These are phyloP conservation scores for Zoysia japonica DNA, from an alignment of 176 grass and related monocot genomes.

Conservation along the genomic window DNA sequence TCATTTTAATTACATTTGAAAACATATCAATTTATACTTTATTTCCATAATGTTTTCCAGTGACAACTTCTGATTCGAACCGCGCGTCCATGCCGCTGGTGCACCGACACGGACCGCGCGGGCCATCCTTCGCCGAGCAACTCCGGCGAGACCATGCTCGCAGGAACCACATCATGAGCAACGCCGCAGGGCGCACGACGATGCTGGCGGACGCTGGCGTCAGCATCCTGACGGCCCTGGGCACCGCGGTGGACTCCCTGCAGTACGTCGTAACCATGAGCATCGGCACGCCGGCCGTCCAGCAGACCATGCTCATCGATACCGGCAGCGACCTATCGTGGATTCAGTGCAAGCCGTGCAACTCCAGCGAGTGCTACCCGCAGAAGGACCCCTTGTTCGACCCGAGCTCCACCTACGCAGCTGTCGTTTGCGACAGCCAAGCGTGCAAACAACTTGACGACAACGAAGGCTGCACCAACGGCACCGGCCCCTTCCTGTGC, in stretches of 20 bases:
- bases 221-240: no score
- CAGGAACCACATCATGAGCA: not conserved
- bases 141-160: no score
- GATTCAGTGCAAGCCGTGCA: conserved; percentile 72
- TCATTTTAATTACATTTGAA: no score
- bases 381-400: conserved; percentile 19
- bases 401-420: no score
- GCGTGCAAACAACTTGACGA: not conserved
- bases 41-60: no score
- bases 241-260: conserved; percentile 40
- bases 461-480: not conserved
- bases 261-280: conserved; percentile 42
- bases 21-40: no score
- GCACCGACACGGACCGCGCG: no score
- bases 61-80: no score
- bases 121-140: no score
- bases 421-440: not conserved
- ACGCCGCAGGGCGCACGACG: not conserved
- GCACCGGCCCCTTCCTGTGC: not conserved
- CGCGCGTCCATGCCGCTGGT: no score
- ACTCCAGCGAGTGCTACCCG: conserved; percentile 27
- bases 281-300: conserved; percentile 31
- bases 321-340: conserved; percentile 17
- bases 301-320: conserved; percentile 51
- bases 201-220: not conserved